Evolutionary conservation across 306 rosid genomes (phyloP).

Genomic region (Prunus mira): DNA sequence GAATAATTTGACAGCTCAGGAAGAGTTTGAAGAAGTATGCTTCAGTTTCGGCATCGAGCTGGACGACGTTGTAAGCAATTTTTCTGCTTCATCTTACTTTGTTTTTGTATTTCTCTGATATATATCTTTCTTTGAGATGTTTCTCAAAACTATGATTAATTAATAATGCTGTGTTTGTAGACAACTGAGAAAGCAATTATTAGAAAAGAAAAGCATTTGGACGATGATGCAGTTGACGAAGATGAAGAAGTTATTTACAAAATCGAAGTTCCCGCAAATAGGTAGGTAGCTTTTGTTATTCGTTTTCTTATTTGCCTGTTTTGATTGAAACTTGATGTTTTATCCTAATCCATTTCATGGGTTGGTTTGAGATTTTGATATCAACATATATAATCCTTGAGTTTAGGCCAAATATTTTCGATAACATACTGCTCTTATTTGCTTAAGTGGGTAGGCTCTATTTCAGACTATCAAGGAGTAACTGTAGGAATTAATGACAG

Average conservation of each 20-base stretch:
- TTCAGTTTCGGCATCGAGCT: conserved; percentile 92
- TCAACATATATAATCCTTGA: background rate
- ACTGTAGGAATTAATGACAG: too few relatives aligned
- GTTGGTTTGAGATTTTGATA: background rate
- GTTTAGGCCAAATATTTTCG: background rate
- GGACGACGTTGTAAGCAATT: conserved; percentile 73
- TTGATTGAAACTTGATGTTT: background rate
- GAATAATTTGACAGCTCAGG: conserved; percentile 52
- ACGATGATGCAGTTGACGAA: conserved; percentile 39
- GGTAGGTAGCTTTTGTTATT: conserved; percentile 42
- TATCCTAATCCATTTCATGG: background rate
- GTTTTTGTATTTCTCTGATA: background rate
- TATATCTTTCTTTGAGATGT: too few relatives aligned
- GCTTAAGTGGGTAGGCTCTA: background rate
- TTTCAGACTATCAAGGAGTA: too few relatives aligned
- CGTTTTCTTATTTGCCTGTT: background rate
- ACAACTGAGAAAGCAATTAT: conserved; percentile 87
- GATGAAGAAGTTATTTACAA: conserved; percentile 64
- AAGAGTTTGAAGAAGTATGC: conserved; percentile 86
- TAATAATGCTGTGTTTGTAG: conserved; percentile 20
- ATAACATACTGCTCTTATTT: background rate
- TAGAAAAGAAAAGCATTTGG: conserved; percentile 81
- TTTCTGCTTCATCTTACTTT: background rate
- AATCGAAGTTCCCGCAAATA: conserved; percentile 89
- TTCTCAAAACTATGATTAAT: background rate